These are phyloP conservation scores for Escallonia herrerae DNA, from an alignment of 129 eudicot genomes.

Conservation along the genomic window DNA sequence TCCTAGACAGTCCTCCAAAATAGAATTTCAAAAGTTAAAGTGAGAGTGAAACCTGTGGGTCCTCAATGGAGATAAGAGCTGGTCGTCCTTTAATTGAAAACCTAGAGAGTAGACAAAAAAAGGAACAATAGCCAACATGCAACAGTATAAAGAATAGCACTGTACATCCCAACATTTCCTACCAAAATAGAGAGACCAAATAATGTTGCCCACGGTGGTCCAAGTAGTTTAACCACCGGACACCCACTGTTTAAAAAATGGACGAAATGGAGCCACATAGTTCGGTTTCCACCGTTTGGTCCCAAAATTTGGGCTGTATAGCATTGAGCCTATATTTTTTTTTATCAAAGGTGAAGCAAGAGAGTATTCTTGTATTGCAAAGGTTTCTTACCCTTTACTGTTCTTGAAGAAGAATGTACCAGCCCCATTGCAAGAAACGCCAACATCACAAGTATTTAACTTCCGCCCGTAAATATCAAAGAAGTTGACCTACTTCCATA, in stretches of 20 bases:
- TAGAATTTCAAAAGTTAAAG: constrained; percentile 1
- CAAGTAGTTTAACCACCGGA: too few species aligned
- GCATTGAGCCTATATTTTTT: too few species aligned
- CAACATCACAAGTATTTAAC: constrained; percentile 78
- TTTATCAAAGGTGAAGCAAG: background rate
- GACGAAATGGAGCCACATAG: too few species aligned
- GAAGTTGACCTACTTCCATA: constrained; percentile 58
- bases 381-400: constrained; percentile 57
- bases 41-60: constrained; percentile 64
- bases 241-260: too few species aligned
- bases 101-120: constrained; percentile 30
- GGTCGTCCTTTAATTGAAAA: constrained; percentile 39
- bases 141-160: background rate
- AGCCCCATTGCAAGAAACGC: constrained; percentile 74
- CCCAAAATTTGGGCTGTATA: too few species aligned
- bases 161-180: too few species aligned
- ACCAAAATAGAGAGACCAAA: too few species aligned
- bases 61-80: constrained; percentile 70
- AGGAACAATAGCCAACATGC: background rate
- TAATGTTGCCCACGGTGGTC: too few species aligned
- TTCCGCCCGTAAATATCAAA: constrained; percentile 85
- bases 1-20: background rate
- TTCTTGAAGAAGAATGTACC: constrained; percentile 66
- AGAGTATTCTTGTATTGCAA: background rate
- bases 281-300: too few species aligned